Base-by-base conservation (phyloP, 1,139 yeast genomes). In the Suhomyces panamericanus region DNA sequence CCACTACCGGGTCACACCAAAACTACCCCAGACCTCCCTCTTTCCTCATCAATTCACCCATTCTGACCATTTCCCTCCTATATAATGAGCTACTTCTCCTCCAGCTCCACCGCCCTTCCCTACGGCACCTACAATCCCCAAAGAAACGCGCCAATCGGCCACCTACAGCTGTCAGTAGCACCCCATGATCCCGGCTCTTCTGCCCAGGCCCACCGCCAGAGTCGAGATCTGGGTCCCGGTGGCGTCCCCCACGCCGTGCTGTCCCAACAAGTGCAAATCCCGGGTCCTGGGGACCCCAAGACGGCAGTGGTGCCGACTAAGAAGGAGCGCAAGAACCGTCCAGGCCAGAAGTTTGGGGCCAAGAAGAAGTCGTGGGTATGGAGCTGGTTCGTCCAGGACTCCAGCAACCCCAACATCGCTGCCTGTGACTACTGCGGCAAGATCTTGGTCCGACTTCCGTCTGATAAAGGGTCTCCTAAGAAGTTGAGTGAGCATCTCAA, bases 281-380 rank as follows among this genome's bases (percentile, higher is more conserved):
- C 53, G 33, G 48, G 50, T 5, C 51, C 40, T 10, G 43, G 8
- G 7, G 24, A n/a, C 12, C 12, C 35, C 38, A 34, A 43, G 36
- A 35, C 39, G 14, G 20, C 46, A 45, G 27, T 40, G 36, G 31
- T 49, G 41, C 48, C 49, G n/a, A 24, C 47, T 24, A 54, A 52
- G 44, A 62, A 56, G 42, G 67, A 59, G 38, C 63, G 75, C 15
- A 63, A 60, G 43, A 61, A 50, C 54, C 55, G 70, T 42, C 66
- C 70, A 35, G 63, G 54, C 49, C 55, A 38, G 51, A 74, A 69
- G 50, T 78, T 77, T 50, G 84, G 84, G 12, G 83, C 83, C 13
- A 78, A 77, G 52, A 78, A 78, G 66, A 74, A 73, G 54, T 77
- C 80, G 31, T 79, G 84, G 84, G 83, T 79, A 5, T 80, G 85